Base-by-base conservation (phyloP, 805 yeast genomes). In the Brettanomyces naardenensis region DNA sequence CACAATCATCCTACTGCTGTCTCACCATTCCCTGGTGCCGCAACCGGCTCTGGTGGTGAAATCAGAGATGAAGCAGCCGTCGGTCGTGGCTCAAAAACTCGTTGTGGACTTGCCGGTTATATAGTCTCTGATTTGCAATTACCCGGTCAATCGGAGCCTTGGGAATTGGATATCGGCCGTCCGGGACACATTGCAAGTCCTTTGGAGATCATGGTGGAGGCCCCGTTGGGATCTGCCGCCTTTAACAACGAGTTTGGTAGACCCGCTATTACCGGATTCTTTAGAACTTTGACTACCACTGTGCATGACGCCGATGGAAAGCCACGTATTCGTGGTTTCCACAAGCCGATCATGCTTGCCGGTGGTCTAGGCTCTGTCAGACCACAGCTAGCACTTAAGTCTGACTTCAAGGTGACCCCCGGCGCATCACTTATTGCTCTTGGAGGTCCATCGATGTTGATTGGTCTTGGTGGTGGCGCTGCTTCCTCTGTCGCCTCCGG, bases 31-130 rank as follows among this genome's bases (percentile, higher is more conserved):
- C 89, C 98, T 3, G 99, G 99, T 62, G 99, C 99, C 23, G 95
- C 99, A 31, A 92, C 99, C 11, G 99, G 99, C 46, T 89, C 97
- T 9, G 99, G 99, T 61, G 99, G 99, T 68, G 99, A 92, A 65
- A 92, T 92, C 54, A 85, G 99, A 72, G 99, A 92, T 63, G 99
- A 92, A 67, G 98, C 97, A 66, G 98, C 99, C 22, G 95, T 92
- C 19, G 99, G 99, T 46, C 78, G 97, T 61, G 99, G 99, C 33
- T 90, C 97, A 19, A 87, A 87, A 62, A 77, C 97, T 31, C 90
- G 92, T 65, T 95, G 97, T 56, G 99, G 99, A 39, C 69, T 92
- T 44, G 71, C 95, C 30, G 99, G 99, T 6, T 92, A 79, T 62
- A 74, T 94, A 9, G 96, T 88, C 18, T 80, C 95, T 28, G 97